A percentile compares a stretch with the other conserved stretches of the same genome.
Conservation (phyloP, 306 rosid species). For the Prunus kanzakura region DNA sequence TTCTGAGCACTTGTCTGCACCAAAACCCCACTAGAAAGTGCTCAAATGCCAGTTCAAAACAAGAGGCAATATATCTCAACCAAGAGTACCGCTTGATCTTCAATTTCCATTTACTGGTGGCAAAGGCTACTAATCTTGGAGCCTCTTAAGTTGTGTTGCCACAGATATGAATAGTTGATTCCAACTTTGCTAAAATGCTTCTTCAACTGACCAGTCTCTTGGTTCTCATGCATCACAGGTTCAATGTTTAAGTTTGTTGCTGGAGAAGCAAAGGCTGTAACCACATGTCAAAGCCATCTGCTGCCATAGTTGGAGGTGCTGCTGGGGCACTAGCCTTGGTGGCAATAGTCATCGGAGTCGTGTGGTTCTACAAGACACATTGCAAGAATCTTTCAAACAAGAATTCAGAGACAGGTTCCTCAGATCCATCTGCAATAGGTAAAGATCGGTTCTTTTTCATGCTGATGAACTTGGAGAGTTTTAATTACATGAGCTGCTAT, state of each 20-base stretch:
- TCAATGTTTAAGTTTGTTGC: constrained; percentile 22
- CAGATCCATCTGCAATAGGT: constrained; percentile 48
- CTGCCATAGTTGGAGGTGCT: constrained; percentile 29
- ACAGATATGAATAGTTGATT: not conserved
- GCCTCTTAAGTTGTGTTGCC: not conserved
- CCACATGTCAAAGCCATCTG: constrained; percentile 37
- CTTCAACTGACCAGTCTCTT: constrained; percentile 9
- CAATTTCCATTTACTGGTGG: not conserved
- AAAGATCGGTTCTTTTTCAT: not conserved
- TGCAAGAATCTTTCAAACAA: constrained; percentile 23
- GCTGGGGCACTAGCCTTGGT: constrained; percentile 33
- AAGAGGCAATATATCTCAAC: not conserved
- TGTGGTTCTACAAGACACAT: constrained; percentile 37
- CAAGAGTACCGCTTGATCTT: constrained; percentile 6
- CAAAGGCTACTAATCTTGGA: not conserved
- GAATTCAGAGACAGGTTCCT: constrained; percentile 45
- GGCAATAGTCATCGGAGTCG: constrained; percentile 23
- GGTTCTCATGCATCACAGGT: constrained; percentile 12
- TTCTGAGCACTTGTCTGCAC: constrained; percentile 26
- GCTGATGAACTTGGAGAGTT: not conserved
- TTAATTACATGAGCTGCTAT: not conserved
- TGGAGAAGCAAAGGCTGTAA: constrained; percentile 10
- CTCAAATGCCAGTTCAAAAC: not conserved
- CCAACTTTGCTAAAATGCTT: not conserved
- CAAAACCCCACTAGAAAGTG: constrained; percentile 12